phyloP scores from a whole-genome alignment of 331 rosid genomes.

The Dryas integrifolia region DNA sequence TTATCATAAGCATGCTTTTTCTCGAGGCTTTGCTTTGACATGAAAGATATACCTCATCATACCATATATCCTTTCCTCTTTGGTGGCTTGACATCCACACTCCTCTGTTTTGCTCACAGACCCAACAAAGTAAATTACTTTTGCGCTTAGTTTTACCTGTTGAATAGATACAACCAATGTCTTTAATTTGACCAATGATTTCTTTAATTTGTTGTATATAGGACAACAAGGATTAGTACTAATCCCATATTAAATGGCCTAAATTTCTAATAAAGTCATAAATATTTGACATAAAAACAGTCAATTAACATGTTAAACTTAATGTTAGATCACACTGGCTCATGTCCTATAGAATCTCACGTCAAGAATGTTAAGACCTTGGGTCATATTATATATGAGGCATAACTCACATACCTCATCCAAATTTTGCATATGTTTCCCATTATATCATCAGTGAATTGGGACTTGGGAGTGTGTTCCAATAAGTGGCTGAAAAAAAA shows the following conservation, averaged over 20 bases:
- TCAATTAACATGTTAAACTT: no score
- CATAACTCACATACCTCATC: no score
- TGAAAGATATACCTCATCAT: conserved; percentile 28
- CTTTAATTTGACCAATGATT: conserved; percentile 10
- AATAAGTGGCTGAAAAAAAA: neutral
- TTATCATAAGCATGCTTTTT: conserved; percentile 39
- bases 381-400: no score
- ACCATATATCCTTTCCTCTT: conserved; percentile 4
- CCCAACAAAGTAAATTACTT: neutral
- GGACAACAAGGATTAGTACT: neutral
- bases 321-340: no score
- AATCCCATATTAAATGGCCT: no score
- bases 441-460: no score
- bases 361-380: no score
- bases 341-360: no score
- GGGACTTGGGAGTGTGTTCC: neutral
- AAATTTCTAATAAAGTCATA: no score
- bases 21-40: conserved; percentile 24
- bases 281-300: no score
- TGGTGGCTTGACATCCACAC: conserved; percentile 33
- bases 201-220: neutral
- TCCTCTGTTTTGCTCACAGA: conserved; percentile 28
- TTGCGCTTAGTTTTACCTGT: neutral
- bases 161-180: neutral
- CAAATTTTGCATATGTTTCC: neutral